Conservation (phyloP, 805 yeast genomes). For the Monosporozyma unispora region DNA sequence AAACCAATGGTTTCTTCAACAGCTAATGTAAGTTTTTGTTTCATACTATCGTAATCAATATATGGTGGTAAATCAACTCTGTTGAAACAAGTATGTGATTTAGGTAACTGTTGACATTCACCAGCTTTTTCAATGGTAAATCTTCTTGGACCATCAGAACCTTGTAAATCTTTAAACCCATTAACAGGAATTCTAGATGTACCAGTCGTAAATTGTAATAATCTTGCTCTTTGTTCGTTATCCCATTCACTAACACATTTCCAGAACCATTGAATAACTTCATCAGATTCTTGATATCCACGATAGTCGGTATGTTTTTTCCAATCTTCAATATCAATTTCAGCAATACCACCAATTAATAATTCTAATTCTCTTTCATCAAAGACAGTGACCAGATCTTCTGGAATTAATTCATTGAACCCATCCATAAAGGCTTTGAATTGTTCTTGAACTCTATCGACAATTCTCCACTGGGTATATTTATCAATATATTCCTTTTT, state of each 20-base stretch:
- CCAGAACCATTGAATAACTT: slow-evolving; percentile 99
- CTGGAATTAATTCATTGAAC: slow-evolving; percentile 94
- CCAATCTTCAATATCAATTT: slow-evolving; percentile 98
- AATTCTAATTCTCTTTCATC: slow-evolving; percentile 96
- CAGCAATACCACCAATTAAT: slow-evolving; percentile 96
- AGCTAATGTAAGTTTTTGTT: slow-evolving; percentile 86
- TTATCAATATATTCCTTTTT: slow-evolving; percentile 92
- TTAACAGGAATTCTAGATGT: slow-evolving; percentile 98
- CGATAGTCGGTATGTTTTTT: slow-evolving; percentile 97
- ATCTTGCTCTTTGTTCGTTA: slow-evolving; percentile 89
- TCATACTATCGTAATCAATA: slow-evolving; percentile 70
- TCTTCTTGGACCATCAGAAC: slow-evolving; percentile 98
- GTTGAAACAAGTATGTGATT: slow-evolving; percentile 97
- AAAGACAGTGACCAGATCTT: slow-evolving; percentile 89
- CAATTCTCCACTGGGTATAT: slow-evolving; percentile 92
- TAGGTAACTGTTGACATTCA: slow-evolving; percentile 84
- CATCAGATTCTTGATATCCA: slow-evolving; percentile 94
- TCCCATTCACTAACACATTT: slow-evolving; percentile 89
- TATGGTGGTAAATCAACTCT: slow-evolving; percentile 97
- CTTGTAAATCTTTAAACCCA: slow-evolving; percentile 97
- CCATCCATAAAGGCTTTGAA: slow-evolving; percentile 95
- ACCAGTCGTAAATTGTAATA: slow-evolving; percentile 96
- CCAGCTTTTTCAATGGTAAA: slow-evolving; percentile 97
- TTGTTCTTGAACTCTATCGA: slow-evolving; percentile 88
- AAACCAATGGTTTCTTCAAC: slow-evolving; percentile 99